Evolutionary conservation across 306 rosid species (phyloP).

Genomic region (Cicer pinnatifidum): DNA sequence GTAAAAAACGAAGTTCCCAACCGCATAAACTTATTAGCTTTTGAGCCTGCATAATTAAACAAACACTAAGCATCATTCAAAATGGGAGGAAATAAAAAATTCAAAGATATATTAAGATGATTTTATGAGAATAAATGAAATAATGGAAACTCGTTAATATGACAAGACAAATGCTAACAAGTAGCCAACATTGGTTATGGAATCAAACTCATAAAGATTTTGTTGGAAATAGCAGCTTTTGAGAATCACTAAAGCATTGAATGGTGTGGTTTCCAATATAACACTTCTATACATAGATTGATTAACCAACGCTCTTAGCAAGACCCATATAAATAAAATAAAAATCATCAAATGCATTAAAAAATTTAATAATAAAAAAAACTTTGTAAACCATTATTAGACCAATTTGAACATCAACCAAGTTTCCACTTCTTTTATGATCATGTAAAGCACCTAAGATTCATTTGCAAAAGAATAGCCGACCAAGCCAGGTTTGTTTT

Average conservation of each 20-base stretch:
- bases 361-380: not conserved
- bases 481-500: constrained; percentile 29
- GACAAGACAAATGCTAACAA: not conserved
- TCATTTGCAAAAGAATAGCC: constrained; percentile 35
- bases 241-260: not conserved
- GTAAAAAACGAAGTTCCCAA: constrained; percentile 85
- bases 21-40: constrained; percentile 83
- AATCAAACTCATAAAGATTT: constrained; percentile 1
- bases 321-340: constrained; percentile 1
- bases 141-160: constrained; percentile 9
- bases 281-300: not conserved
- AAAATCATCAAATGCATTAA: constrained; percentile 28
- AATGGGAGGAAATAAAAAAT: constrained; percentile 7
- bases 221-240: not conserved
- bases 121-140: constrained; percentile 24
- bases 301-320: not conserved
- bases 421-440: constrained; percentile 32
- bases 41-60: constrained; percentile 69
- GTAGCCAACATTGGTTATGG: not conserved
- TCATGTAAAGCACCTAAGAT: constrained; percentile 22
- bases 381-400: not conserved
- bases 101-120: constrained; percentile 29
- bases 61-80: constrained; percentile 26
- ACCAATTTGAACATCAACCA: constrained; percentile 7
- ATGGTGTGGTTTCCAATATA: constrained; percentile 2